Conservation (phyloP, 768 basidiomycete genomes). For the Aureoboletus auriporus region DNA sequence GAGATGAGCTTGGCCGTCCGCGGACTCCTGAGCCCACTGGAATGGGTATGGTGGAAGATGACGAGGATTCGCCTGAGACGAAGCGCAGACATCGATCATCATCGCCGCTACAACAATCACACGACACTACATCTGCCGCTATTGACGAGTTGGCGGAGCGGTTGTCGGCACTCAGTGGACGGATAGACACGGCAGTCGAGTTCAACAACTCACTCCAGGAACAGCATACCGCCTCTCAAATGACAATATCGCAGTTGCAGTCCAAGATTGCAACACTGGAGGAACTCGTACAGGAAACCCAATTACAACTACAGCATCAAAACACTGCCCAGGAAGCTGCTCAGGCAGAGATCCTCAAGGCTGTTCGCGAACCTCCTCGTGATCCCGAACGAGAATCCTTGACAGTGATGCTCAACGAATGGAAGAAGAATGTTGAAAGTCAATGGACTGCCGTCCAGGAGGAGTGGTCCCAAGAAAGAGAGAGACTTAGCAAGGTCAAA, state of each 20-base stretch:
- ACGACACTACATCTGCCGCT: conserved; percentile 30
- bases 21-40: conserved; percentile 77
- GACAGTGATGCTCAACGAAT: conserved; percentile 55
- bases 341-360: conserved; percentile 30
- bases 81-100: conserved; percentile 17
- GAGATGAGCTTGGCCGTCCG: conserved; percentile 64
- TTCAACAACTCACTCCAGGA: conserved; percentile 69
- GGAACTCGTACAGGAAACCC: conserved; percentile 51
- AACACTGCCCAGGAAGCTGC: conserved; percentile 33
- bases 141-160: conserved; percentile 59
- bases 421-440: conserved; percentile 77
- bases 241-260: conserved; percentile 66
- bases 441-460: conserved; percentile 75
- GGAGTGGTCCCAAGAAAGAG: conserved; percentile 80
- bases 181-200: conserved; percentile 73
- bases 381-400: conserved; percentile 46
- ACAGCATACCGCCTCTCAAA: conserved; percentile 74
- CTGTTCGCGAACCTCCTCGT: conserved; percentile 31
- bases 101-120: conserved; percentile 15
- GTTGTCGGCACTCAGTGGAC: conserved; percentile 57
- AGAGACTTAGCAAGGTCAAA: conserved; percentile 64
- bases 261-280: conserved; percentile 68
- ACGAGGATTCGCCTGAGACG: conserved; percentile 34
- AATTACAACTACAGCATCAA: conserved; percentile 38
- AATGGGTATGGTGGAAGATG: conserved; percentile 47